Base-by-base conservation (phyloP, 2,329 filamentous ascomycete species). In the Metarhizium guizhouense region DNA sequence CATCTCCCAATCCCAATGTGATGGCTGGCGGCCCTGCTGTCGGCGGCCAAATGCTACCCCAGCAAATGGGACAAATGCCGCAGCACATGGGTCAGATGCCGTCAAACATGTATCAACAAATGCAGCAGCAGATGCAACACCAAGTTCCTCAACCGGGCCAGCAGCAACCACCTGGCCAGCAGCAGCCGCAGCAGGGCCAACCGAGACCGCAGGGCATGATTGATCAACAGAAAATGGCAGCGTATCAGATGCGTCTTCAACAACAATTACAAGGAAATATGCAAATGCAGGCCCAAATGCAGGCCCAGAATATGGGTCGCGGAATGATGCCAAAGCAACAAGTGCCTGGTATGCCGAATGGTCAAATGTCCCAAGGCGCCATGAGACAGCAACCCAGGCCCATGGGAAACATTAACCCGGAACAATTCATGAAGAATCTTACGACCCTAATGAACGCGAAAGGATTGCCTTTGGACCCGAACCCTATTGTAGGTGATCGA, bases 241-340 rank as follows among this genome's bases (percentile, higher is more conserved):
- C 86, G 51, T 93, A 95, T 65, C 89, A 95, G 63, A 88, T 95
- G 83, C 87, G 89, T 58, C 72, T 95, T 53, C 88, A 95, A 64
- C 83, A 87, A 56, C 88, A 92, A 64, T 79, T 87, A 45, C 84
- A 88, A 58, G 70, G 70, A 10, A 77, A 76, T 42, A 76, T 80
- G 65, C 75, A 78, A 52, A 75, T 76, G 68, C 70, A 70, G 54
- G 72, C 73, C 14, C 79, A 82, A 57, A 76, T 84, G 74, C 81
- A 81, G 60, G 62, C 66, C 14, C 72, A 73, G 57, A 63, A 59
- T 32, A 70, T 72, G 69, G 75, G 73, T 20, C 75, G 73, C 54
- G 79, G 70, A 55, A 78, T 80, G 73, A 79, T 82, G 74, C 72
- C 72, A 2, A 79, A 81, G 64, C 79, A 77, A 60, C 76, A 69